Conservation (phyloP, 441 rosid species). For the Sinapis alba region DNA sequence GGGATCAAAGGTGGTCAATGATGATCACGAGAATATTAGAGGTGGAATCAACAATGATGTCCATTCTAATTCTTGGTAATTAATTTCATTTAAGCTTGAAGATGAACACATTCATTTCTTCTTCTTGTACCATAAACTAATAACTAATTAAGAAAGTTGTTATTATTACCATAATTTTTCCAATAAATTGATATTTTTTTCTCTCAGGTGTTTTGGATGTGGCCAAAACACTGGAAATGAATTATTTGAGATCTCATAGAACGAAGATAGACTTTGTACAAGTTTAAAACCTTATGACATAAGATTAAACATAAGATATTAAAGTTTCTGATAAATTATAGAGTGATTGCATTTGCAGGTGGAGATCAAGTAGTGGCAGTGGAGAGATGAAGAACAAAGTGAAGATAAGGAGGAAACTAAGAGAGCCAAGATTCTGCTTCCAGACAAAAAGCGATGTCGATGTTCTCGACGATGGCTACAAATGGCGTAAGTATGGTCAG, state of each 20-base stretch:
- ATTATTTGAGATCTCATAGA: neutral
- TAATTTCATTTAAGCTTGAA: neutral
- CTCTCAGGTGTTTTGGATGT: neutral
- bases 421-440: conserved; percentile 98
- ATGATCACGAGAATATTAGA: conserved; percentile 25
- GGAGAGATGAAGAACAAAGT: conserved; percentile 73
- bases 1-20: conserved; percentile 39
- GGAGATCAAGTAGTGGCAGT: conserved; percentile 62
- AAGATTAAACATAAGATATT: conserved; percentile 17
- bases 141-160: neutral
- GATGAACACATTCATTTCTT: neutral
- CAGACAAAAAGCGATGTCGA: conserved; percentile 95
- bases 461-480: conserved; percentile 38
- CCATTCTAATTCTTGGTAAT: conserved; percentile 42
- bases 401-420: conserved; percentile 85
- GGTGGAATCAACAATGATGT: conserved; percentile 29
- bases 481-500: conserved; percentile 99
- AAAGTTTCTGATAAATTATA: neutral
- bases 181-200: no score
- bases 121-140: neutral
- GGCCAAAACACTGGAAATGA: no score
- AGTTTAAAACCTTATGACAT: neutral
- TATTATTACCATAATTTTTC: neutral
- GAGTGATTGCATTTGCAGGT: conserved; percentile 50
- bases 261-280: conserved; percentile 1